Conservation (phyloP, 2,329 filamentous ascomycete genomes). For the Atkinsonella texensis region DNA sequence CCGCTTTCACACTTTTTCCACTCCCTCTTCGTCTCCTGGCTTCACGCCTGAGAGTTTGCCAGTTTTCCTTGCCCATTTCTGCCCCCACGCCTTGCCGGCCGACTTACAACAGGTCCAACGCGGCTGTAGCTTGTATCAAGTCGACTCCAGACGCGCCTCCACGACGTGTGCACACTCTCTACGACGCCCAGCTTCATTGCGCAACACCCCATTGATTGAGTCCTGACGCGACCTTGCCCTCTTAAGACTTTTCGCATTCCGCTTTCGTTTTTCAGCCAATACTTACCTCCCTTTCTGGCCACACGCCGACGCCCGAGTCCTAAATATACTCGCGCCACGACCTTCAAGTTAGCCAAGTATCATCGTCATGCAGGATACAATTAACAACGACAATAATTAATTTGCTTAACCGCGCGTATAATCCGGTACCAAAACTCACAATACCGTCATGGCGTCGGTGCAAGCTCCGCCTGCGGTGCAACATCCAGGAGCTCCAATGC, state of each 20-base stretch:
- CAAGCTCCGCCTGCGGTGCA: slow-evolving; percentile 60
- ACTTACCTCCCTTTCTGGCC: slow-evolving; percentile 1
- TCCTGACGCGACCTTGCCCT: slow-evolving; percentile 14
- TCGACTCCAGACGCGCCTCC: slow-evolving; percentile 15
- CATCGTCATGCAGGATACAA: slow-evolving; percentile 28
- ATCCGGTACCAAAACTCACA: slow-evolving; percentile 3
- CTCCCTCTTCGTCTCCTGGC: slow-evolving; percentile 10
- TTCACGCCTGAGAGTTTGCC: slow-evolving; percentile 6
- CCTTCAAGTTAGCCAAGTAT: slow-evolving; percentile 7
- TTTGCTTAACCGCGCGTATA: slow-evolving; percentile 14
- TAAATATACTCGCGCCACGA: neutral
- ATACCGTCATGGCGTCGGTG: slow-evolving; percentile 61
- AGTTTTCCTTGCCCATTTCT: slow-evolving; percentile 4
- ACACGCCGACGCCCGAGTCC: neutral
- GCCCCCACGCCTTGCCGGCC: slow-evolving; percentile 9
- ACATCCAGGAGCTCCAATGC: slow-evolving; percentile 50
- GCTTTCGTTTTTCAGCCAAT: slow-evolving; percentile 1
- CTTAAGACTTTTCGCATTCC: neutral
- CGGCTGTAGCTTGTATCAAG: slow-evolving; percentile 4
- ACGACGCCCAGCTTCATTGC: slow-evolving; percentile 9
- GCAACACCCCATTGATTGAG: slow-evolving; percentile 7
- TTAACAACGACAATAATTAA: slow-evolving; percentile 15
- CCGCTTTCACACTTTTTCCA: slow-evolving; percentile 32
- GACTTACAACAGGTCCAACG: slow-evolving; percentile 5
- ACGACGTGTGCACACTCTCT: slow-evolving; percentile 15